Percentiles rank a stretch among this genome's conserved stretches.
Evolutionary conservation across 257 asterid species (phyloP).

Genomic region (Coffea canephora): DNA sequence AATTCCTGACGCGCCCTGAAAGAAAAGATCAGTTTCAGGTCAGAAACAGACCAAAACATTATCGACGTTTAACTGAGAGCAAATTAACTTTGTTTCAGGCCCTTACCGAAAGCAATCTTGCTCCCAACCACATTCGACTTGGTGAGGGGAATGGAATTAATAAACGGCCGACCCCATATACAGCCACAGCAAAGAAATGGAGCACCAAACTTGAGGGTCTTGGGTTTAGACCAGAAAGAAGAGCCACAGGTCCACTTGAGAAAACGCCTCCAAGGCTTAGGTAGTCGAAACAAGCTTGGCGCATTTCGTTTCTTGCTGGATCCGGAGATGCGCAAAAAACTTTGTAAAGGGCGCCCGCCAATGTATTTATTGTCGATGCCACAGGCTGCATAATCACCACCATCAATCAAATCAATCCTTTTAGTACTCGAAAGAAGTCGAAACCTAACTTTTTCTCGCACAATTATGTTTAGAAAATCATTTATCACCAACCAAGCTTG

Average conservation of each 20-base stretch:
- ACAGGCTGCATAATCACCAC: slow-evolving; percentile 54
- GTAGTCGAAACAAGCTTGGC: slow-evolving; percentile 68
- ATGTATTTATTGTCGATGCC: slow-evolving; percentile 75
- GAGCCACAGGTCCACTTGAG: slow-evolving; percentile 55
- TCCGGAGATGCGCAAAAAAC: slow-evolving; percentile 73
- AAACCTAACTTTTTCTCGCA: not conserved
- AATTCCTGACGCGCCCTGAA: slow-evolving; percentile 64
- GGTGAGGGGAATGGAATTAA: slow-evolving; percentile 74
- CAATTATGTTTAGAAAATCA: not conserved
- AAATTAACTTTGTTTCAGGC: not conserved
- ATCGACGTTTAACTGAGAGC: not conserved
- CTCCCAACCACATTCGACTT: slow-evolving; percentile 45
- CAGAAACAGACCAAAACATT: not conserved
- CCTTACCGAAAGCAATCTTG: slow-evolving; percentile 55
- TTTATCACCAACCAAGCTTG: not conserved
- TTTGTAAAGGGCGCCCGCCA: slow-evolving; percentile 74
- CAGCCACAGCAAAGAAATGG: slow-evolving; percentile 72
- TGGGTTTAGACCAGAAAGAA: slow-evolving; percentile 76
- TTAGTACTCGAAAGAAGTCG: not conserved
- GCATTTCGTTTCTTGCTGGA: slow-evolving; percentile 68
- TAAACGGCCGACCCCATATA: slow-evolving; percentile 61
- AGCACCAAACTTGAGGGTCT: slow-evolving; percentile 60
- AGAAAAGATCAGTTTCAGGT: not conserved
- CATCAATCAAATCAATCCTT: not conserved
- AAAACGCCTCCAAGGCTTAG: slow-evolving; percentile 62